These are phyloP conservation scores for Amesomyces nigricolor DNA, from an alignment of 2,329 filamentous ascomycete genomes.

Conservation along the genomic window DNA sequence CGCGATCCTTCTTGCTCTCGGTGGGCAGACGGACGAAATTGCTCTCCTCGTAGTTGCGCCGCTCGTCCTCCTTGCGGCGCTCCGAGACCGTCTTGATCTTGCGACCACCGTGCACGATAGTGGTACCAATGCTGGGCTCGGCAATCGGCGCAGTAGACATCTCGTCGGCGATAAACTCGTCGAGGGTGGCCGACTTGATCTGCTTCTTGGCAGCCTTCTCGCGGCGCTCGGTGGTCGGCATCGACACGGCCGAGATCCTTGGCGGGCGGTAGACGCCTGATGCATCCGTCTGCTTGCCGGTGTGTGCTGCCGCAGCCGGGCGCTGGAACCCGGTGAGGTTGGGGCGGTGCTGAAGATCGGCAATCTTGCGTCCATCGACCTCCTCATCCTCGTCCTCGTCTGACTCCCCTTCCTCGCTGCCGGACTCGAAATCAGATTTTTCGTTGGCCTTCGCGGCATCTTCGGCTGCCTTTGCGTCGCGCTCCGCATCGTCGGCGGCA, in stretches of 20 bases:
- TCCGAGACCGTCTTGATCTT: constrained; percentile 72
- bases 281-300: constrained; percentile 35
- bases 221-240: constrained; percentile 64
- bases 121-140: constrained; percentile 87
- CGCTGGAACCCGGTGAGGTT: constrained; percentile 36
- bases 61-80: constrained; percentile 70
- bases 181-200: constrained; percentile 75
- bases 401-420: constrained; percentile 21
- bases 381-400: constrained; percentile 33
- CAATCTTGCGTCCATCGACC: constrained; percentile 21
- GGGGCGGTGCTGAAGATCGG: constrained; percentile 33
- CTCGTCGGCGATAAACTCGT: constrained; percentile 86
- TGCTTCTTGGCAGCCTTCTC: constrained; percentile 57
- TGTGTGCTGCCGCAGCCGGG: constrained; percentile 29
- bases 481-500: constrained; percentile 70
- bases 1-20: constrained; percentile 78
- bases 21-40: constrained; percentile 86
- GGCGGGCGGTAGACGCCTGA: constrained; percentile 84
- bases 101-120: constrained; percentile 73
- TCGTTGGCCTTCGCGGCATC: constrained; percentile 32
- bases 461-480: constrained; percentile 36
- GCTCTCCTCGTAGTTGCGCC: constrained; percentile 80
- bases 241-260: constrained; percentile 76
- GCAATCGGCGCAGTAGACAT: constrained; percentile 75
- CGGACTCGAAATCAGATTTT: constrained; percentile 31